Conservation (phyloP, 257 asterid genomes). For the Nicotiana attenuata region DNA sequence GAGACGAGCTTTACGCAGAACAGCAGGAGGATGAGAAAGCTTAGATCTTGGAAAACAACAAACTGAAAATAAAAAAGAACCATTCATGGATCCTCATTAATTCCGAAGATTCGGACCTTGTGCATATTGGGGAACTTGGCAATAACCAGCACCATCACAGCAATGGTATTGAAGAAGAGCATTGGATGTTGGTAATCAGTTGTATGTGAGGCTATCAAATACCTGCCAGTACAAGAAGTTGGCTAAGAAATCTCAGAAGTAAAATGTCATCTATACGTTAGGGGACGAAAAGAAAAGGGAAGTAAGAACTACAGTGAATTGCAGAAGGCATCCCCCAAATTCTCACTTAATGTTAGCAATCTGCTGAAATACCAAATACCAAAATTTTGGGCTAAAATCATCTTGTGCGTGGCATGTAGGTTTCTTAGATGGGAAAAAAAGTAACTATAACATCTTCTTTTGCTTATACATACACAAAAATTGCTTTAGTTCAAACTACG, state of each 20-base stretch:
- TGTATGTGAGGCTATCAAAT: conserved; percentile 84
- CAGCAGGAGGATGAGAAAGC: conserved; percentile 14
- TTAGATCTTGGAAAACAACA: neutral
- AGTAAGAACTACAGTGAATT: neutral
- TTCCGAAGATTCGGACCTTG: conserved; percentile 86
- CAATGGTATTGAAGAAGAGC: conserved; percentile 72
- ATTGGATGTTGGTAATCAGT: conserved; percentile 81
- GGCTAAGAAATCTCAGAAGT: neutral
- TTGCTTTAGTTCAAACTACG: neutral
- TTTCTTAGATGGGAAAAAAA: neutral
- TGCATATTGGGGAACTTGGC: conserved; percentile 94
- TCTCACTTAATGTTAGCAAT: neutral
- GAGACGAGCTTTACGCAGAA: conserved; percentile 22
- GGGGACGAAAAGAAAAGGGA: neutral
- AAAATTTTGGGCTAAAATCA: neutral
- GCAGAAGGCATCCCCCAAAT: neutral
- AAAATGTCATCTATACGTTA: neutral
- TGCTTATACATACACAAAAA: neutral
- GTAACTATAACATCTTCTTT: neutral
- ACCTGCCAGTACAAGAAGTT: conserved; percentile 35
- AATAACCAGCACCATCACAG: conserved; percentile 62
- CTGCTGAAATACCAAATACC: neutral
- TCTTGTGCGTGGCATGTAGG: neutral
- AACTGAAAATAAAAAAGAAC: conserved; percentile 8
- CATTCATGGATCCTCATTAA: conserved; percentile 60